Evolutionary conservation across 768 basidiomycete species (phyloP).

Genomic region (Panaeolus cyanescens): DNA sequence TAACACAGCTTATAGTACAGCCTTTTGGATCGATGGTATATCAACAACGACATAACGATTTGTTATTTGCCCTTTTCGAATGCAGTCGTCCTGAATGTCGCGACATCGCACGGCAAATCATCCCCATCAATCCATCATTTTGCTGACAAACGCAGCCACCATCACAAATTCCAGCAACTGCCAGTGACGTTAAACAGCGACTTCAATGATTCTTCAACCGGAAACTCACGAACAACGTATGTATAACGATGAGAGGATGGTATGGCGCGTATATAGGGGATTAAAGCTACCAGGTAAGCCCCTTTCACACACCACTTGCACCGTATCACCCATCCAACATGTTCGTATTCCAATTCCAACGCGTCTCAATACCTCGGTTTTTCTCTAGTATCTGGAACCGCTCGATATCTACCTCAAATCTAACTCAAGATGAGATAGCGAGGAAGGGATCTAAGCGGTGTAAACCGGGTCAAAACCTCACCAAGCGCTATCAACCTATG

Average conservation of each 20-base stretch:
- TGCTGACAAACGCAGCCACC: not conserved
- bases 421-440: not conserved
- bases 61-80: not conserved
- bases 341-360: not conserved
- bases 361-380: not conserved
- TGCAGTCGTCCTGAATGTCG: not conserved
- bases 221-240: not conserved
- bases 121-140: not conserved
- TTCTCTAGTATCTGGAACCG: not conserved
- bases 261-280: not conserved
- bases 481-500: not conserved
- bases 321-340: not conserved
- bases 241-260: not conserved
- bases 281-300: not conserved
- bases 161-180: not conserved
- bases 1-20: not conserved
- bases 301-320: not conserved
- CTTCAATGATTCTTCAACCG: not conserved
- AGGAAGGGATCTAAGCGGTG: not conserved
- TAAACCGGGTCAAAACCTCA: not conserved
- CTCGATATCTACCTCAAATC: not conserved
- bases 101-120: not conserved
- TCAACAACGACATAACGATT: not conserved
- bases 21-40: not conserved
- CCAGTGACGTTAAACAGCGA: not conserved